phyloP scores from a whole-genome alignment of 768 basidiomycete genomes.

The Leccinum broughii region DNA sequence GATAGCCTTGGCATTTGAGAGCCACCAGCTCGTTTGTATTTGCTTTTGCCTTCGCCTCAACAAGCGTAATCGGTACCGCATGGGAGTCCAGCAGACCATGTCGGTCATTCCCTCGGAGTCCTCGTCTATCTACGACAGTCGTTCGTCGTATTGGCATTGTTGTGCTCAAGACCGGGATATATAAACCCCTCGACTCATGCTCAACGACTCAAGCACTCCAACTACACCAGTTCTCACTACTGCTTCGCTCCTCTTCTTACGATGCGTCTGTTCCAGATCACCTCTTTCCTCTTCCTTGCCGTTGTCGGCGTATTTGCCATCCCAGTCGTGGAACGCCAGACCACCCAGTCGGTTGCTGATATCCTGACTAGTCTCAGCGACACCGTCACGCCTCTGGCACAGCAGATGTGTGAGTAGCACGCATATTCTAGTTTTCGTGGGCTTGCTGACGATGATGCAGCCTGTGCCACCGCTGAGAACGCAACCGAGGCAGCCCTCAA shows the following conservation, averaged over 20 bases:
- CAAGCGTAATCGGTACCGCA: neutral
- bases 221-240: constrained; percentile 5
- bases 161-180: constrained; percentile 4
- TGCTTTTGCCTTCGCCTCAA: neutral
- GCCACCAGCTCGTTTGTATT: neutral
- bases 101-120: constrained; percentile 2
- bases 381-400: constrained; percentile 9
- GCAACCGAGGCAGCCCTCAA: constrained; percentile 10
- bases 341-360: constrained; percentile 3
- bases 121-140: neutral
- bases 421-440: neutral
- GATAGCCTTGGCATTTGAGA: neutral
- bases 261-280: constrained; percentile 13
- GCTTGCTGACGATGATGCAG: constrained; percentile 4
- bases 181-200: constrained; percentile 5
- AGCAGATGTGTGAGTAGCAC: constrained; percentile 10
- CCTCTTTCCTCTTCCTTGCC: constrained; percentile 9
- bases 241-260: neutral
- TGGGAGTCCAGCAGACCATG: neutral
- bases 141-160: neutral
- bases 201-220: constrained; percentile 11
- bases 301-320: constrained; percentile 10
- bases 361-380: constrained; percentile 6
- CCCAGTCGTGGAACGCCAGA: constrained; percentile 10
- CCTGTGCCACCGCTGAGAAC: constrained; percentile 10